Percentiles rank a stretch among this genome's conserved stretches.
Evolutionary conservation across 371 early-diverging fungal genomes (phyloP).

Genomic region (Nematocida ironsii): DNA sequence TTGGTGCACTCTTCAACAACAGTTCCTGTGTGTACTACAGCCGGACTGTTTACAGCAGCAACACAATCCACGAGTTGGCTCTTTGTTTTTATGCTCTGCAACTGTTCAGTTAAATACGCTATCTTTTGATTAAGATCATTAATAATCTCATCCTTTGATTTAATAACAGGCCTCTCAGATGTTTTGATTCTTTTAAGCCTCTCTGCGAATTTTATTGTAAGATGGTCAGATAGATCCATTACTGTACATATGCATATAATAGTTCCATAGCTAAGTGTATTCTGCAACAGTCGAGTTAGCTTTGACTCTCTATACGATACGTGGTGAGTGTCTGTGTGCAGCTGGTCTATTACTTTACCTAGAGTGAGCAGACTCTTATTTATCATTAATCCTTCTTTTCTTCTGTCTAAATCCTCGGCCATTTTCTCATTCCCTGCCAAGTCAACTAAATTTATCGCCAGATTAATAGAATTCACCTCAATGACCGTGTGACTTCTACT

Average conservation of each 20-base stretch:
- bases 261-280: slow-evolving; percentile 77
- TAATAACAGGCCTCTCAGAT: slow-evolving; percentile 3
- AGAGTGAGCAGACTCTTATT: slow-evolving; percentile 70
- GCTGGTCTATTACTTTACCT: slow-evolving; percentile 68
- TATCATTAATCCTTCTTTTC: slow-evolving; percentile 72
- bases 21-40: neutral
- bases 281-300: slow-evolving; percentile 79
- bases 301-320: slow-evolving; percentile 84
- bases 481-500: slow-evolving; percentile 84
- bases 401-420: slow-evolving; percentile 59
- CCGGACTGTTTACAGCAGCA: neutral
- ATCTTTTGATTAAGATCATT: slow-evolving; percentile 40
- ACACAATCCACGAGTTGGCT: neutral
- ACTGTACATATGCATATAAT: slow-evolving; percentile 74
- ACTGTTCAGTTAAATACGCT: slow-evolving; percentile 27
- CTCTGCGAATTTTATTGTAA: slow-evolving; percentile 84
- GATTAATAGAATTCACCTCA: slow-evolving; percentile 73
- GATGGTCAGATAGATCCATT: slow-evolving; percentile 79
- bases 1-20: neutral
- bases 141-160: slow-evolving; percentile 54
- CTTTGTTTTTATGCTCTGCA: neutral
- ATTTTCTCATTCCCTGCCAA: slow-evolving; percentile 69
- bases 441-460: slow-evolving; percentile 71
- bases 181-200: slow-evolving; percentile 59
- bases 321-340: slow-evolving; percentile 71